Base-by-base conservation (phyloP, 2,329 filamentous ascomycete genomes). In the Hypoxylon sp. region DNA sequence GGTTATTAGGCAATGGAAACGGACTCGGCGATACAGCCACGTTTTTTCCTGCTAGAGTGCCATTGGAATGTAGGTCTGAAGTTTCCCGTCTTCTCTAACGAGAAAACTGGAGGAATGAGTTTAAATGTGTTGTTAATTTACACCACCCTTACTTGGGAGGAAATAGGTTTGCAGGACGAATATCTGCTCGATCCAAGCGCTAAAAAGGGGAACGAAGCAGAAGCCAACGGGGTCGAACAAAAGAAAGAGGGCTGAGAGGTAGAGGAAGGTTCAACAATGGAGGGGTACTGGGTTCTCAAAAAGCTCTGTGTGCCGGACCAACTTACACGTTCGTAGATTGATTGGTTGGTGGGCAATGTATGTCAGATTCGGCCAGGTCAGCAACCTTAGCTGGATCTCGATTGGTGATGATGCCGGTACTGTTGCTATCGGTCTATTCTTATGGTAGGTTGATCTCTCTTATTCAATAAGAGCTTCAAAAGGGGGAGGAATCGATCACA, bases 261-360 rank as follows among this genome's bases (percentile, higher is more conserved):
- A 43, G 41, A 41, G 34, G 34, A 50, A 45, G 58, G 32, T 63
- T 49, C 17, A 28, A 30, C 34, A 64, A 69, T 63, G 65, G 68
- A 68, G 63, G 64, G 68, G 61, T 62, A 59, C 46, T n/a, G 50
- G 23, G 11, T 49, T 14, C 21, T 34, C 52, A 52, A 67, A 55
- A 50, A 60, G 59, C 59, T 68, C 21, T 52, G 67, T 52, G 50
- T 63, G 45, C 48, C 55, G 49, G 32, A 41, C 43, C 63, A 72
- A 72, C 68, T 72, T 71, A 72, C 70, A 71, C 56, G 63, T 63
- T 64, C 13, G 46, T 51, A 2, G 21, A 19, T 51, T 68, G 62
- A 68, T 72, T 71, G 68, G 68, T 55, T 30, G 34, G 46, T 11
- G 2, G 45, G 34, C 21, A 56, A 64, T 61, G 65, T 65, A 65